A percentile compares a stretch with the other conserved stretches of the same genome.
Conservation (phyloP, 2,329 filamentous ascomycete species). For the Septoria petroselini region DNA sequence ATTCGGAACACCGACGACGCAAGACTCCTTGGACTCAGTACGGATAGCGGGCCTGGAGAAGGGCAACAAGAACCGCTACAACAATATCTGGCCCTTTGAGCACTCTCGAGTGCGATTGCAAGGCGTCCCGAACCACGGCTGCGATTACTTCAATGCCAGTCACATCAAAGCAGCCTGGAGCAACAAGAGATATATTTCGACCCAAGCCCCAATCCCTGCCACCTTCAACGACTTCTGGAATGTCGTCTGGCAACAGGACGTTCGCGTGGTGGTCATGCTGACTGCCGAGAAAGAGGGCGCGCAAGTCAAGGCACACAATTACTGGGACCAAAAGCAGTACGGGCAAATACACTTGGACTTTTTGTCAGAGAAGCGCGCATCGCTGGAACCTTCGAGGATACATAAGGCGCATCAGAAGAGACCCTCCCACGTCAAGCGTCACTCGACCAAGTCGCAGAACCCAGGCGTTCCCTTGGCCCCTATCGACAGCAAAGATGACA, state of each 20-base stretch:
- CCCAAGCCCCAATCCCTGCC: constrained; percentile 85
- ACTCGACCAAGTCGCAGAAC: constrained; percentile 38
- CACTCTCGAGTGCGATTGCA: constrained; percentile 82
- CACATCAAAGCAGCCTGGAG: constrained; percentile 75
- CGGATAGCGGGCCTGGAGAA: constrained; percentile 92
- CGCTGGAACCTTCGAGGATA: constrained; percentile 63
- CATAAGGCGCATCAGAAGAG: constrained; percentile 41
- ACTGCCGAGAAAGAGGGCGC: constrained; percentile 92
- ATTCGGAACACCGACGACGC: constrained; percentile 47
- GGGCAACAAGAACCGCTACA: constrained; percentile 92
- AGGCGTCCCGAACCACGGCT: constrained; percentile 62
- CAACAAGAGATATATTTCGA: constrained; percentile 91
- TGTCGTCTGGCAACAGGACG: constrained; percentile 93
- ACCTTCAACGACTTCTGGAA: constrained; percentile 98
- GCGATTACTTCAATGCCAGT: constrained; percentile 96
- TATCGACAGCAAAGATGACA: constrained; percentile 29
- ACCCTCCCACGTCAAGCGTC: constrained; percentile 38
- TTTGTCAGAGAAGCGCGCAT: constrained; percentile 78
- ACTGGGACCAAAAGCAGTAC: constrained; percentile 80
- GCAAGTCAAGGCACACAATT: constrained; percentile 90
- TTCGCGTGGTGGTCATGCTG: constrained; percentile 92
- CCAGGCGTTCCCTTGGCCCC: constrained; percentile 33
- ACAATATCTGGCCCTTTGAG: constrained; percentile 95
- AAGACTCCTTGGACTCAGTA: constrained; percentile 42
- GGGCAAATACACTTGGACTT: constrained; percentile 71